Evolutionary conservation across 805 yeast genomes (phyloP), one percentile per base, ranked within the genome.

Genomic region (Spathaspora gorwiae): DNA sequence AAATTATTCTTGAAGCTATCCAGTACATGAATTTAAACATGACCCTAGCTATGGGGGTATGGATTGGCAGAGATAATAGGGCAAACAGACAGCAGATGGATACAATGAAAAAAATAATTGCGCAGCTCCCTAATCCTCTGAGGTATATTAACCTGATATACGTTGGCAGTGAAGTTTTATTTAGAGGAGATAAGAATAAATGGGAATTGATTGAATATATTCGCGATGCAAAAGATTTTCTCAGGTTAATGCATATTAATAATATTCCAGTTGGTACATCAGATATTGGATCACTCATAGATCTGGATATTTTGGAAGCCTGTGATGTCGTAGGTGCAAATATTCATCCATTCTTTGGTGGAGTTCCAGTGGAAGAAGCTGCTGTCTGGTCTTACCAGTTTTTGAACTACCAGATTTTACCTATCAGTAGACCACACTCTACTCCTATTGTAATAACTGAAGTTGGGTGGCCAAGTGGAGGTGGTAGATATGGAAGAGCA

Each of bases 401-500:
- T 50, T 47, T 78, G 31, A 55, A 71, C 40, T 60, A 67, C 26
- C 77, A 74, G 44, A 54, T 79, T 14, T 60, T 66, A 26, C 80
- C 80, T 1, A 39, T 53, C 11, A 64, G 62, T 42, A 45, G 54
- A 11, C 48, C 56, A 24, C 49, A 56, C 3, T 51, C 60, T 9
- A 57, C 69, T 1, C 60, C 56, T 29, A 52, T 81, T 6, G 64
- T 75, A 4, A 68, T 84, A 1, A 70, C 86, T 0, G 89, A 84
- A 51, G 75, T 83, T 15, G 90, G 89, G 0, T 84, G 90, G 90
- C 90, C 90, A 0, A 78, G 72, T 37, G 66, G 61, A 1, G 90
- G 89, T 3, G 88, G 87, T 0, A 46, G 34, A 1, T 72, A 66
- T 45, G 56, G 64, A 36, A 57, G 62, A 1, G 70, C 89, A 0